Evolutionary conservation across 768 basidiomycete genomes (phyloP), one percentile per base, ranked within the genome.

Genomic region (Heimioporus sp.): DNA sequence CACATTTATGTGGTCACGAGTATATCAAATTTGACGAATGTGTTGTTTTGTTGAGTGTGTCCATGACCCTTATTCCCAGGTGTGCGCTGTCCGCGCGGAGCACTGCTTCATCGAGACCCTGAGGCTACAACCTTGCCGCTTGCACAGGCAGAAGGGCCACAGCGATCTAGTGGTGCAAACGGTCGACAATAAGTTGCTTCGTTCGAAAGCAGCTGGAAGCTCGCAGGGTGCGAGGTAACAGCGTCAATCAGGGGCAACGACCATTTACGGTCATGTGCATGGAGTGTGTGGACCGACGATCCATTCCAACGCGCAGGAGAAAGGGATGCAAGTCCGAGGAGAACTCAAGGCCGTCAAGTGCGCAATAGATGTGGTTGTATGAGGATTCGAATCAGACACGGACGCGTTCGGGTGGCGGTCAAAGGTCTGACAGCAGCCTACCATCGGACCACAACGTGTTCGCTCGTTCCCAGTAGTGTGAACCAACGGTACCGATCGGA

Each of bases 21-120:
- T 67, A 64, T 62, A 65, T 65, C 65, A 67, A 66, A 65, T 65
- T 59, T 24, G 47, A 60, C 54, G 47, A 52, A 35, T 43, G 48
- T 56, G 54, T 54, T 47, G 53, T 50, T 55, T 41, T 51, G 51
- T 56, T 54, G 47, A 58, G 49, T 43, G 49, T 44, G 42, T 41
- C 19, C 45, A 54, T 46, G 55, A 57, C 57, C 60, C 63, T 65
- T 57, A 55, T 47, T 41, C 41, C 49, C 51, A 58, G 48, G 47
- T 49, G 64, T 60, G 60, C 41, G 50, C 53, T 58, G 42, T 54
- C 64, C 63, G 58, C 54, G 63, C 43, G 65, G 63, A 38, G 51
- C 54, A 65, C 55, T 43, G 55, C 65, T 57, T 20, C 16, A 46
- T 24, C 30, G 28, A 17, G 45, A 64, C 65, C 62, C 64, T 67